These are phyloP conservation scores for Bertia moriformis DNA, from an alignment of 2,329 filamentous ascomycete genomes.

Conservation along the genomic window DNA sequence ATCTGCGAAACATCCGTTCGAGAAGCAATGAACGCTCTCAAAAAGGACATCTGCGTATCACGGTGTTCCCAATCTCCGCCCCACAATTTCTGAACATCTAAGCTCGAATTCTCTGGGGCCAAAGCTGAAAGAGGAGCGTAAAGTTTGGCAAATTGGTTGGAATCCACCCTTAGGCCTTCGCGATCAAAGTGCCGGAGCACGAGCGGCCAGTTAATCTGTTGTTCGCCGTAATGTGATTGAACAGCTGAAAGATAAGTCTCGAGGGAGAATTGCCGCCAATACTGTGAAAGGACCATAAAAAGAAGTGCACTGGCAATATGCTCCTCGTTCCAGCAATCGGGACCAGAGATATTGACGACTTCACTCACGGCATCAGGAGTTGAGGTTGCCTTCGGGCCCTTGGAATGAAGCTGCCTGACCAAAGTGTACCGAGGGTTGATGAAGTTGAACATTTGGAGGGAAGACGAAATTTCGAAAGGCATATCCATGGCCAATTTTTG, in stretches of 20 bases:
- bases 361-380: neutral
- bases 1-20: slow-evolving; percentile 75
- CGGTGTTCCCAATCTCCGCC: slow-evolving; percentile 75
- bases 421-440: slow-evolving; percentile 41
- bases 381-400: slow-evolving; percentile 57
- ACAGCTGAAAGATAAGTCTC: slow-evolving; percentile 42
- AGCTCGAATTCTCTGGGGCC: slow-evolving; percentile 43
- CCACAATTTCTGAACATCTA: slow-evolving; percentile 84
- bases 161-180: slow-evolving; percentile 59
- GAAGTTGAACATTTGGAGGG: slow-evolving; percentile 54
- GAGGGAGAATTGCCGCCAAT: slow-evolving; percentile 46
- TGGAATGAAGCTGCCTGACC: slow-evolving; percentile 56
- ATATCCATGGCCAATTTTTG: slow-evolving; percentile 44
- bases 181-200: slow-evolving; percentile 72
- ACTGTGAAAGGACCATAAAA: slow-evolving; percentile 40
- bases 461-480: slow-evolving; percentile 57
- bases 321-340: slow-evolving; percentile 58
- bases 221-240: neutral
- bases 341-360: slow-evolving; percentile 10
- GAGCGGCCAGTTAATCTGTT: slow-evolving; percentile 44
- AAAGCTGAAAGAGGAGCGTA: slow-evolving; percentile 67
- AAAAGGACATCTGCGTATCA: slow-evolving; percentile 83
- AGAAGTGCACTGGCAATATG: slow-evolving; percentile 71
- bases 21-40: slow-evolving; percentile 67
- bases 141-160: slow-evolving; percentile 65